phyloP scores from a whole-genome alignment of 169 alveolate genomes.

The Plasmodium gonderi region DNA sequence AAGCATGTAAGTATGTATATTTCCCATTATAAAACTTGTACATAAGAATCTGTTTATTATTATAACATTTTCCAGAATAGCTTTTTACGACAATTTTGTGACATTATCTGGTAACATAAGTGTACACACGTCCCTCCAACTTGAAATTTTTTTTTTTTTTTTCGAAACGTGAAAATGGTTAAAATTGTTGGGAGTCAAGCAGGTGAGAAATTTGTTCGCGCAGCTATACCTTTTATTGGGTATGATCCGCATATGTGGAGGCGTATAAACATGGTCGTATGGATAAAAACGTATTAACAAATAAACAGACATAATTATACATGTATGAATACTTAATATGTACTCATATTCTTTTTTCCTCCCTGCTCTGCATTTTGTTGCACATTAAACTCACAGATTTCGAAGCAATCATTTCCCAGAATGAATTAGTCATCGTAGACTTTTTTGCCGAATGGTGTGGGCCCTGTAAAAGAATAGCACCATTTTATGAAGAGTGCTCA shows the following conservation, averaged over 20 bases:
- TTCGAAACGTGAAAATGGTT: slow-evolving; percentile 49
- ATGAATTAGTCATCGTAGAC: slow-evolving; percentile 91
- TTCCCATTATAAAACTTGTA: neutral
- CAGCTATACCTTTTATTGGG: neutral
- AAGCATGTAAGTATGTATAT: neutral
- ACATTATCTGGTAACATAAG: neutral
- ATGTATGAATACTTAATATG: neutral
- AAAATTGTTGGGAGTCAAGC: slow-evolving; percentile 69
- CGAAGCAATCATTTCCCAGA: slow-evolving; percentile 76
- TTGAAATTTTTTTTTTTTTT: neutral
- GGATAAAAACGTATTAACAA: too few species aligned
- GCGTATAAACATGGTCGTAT: neutral
- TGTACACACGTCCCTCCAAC: neutral
- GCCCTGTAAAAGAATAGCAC: slow-evolving; percentile 91
- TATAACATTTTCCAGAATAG: neutral
- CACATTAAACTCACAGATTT: slow-evolving; percentile 77
- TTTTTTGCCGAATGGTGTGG: slow-evolving; percentile 98
- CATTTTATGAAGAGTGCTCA: slow-evolving; percentile 85
- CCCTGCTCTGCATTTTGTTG: too few species aligned
- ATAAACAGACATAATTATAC: too few species aligned
- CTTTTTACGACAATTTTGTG: neutral
- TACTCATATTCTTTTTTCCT: neutral
- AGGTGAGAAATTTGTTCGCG: slow-evolving; percentile 31
- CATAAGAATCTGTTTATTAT: neutral
- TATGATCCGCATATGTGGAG: neutral